Conservation (phyloP, 106 monocot genomes). For the Dendrobium chrysotoxum region DNA sequence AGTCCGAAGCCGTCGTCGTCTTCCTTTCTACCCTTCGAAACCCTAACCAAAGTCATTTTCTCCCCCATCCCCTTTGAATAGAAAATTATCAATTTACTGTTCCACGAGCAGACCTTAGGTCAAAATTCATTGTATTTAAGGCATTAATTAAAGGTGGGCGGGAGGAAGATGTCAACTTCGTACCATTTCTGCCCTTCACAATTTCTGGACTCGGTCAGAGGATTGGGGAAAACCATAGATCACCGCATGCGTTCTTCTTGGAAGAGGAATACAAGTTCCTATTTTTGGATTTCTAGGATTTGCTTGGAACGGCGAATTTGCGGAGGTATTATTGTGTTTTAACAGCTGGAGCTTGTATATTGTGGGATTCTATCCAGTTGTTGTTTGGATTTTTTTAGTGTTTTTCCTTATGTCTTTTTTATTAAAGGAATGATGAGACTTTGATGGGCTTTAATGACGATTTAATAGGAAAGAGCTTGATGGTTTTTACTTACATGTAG, state of each 20-base stretch:
- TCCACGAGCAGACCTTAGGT: background rate
- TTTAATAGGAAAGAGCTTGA: background rate
- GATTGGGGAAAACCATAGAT: background rate
- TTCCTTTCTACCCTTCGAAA: background rate
- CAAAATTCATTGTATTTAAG: background rate
- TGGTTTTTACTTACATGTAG: background rate
- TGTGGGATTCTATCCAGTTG: too few species aligned
- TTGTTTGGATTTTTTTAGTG: too few species aligned
- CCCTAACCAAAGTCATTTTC: background rate
- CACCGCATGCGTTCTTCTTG: background rate
- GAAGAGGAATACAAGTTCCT: background rate
- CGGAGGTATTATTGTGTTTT: background rate
- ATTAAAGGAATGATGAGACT: background rate
- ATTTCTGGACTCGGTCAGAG: background rate
- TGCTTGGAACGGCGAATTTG: slow-evolving; percentile 1
- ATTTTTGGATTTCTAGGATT: background rate
- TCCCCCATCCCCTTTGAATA: background rate
- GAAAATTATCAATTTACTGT: background rate
- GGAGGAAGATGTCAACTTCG: background rate
- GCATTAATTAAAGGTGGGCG: background rate
- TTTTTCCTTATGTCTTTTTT: background rate
- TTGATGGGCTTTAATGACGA: background rate
- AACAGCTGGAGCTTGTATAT: background rate
- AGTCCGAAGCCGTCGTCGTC: background rate
- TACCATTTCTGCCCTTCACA: background rate